These are phyloP conservation scores for Conringia planisiliqua DNA, from an alignment of 345 rosid genomes.

Conservation along the genomic window DNA sequence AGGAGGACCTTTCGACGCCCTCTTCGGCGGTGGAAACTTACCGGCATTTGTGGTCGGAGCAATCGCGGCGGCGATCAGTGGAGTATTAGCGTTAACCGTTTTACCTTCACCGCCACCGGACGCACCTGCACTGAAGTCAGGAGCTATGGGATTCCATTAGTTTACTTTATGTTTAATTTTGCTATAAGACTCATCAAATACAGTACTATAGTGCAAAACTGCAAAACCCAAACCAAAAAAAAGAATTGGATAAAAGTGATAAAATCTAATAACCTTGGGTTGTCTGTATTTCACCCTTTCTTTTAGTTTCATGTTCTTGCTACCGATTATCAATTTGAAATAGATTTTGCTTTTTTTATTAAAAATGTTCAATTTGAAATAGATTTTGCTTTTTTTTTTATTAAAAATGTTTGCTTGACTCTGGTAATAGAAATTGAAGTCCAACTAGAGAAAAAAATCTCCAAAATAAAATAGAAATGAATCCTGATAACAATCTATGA, in stretches of 20 bases:
- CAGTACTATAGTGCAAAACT: conserved; percentile 16
- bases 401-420: too few species aligned
- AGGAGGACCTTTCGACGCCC: not conserved
- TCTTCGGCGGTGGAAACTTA: conserved; percentile 18
- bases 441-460: not conserved
- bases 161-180: not conserved
- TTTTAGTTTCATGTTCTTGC: not conserved
- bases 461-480: not conserved
- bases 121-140: conserved; percentile 10
- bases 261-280: conserved; percentile 18
- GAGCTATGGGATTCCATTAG: conserved; percentile 27
- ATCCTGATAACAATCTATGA: not conserved
- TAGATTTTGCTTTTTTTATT: not conserved
- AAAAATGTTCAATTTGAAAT: too few species aligned
- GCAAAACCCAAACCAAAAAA: not conserved
- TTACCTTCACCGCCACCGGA: conserved; percentile 32
- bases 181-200: conserved; percentile 7
- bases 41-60: conserved; percentile 20
- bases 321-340: conserved; percentile 8
- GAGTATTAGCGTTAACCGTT: conserved; percentile 22
- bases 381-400: not conserved
- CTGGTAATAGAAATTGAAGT: not conserved
- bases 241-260: conserved; percentile 1
- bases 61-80: conserved; percentile 23
- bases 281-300: conserved; percentile 18